Conservation (phyloP, 768 basidiomycete genomes). For the Tephrocybe sp. region DNA sequence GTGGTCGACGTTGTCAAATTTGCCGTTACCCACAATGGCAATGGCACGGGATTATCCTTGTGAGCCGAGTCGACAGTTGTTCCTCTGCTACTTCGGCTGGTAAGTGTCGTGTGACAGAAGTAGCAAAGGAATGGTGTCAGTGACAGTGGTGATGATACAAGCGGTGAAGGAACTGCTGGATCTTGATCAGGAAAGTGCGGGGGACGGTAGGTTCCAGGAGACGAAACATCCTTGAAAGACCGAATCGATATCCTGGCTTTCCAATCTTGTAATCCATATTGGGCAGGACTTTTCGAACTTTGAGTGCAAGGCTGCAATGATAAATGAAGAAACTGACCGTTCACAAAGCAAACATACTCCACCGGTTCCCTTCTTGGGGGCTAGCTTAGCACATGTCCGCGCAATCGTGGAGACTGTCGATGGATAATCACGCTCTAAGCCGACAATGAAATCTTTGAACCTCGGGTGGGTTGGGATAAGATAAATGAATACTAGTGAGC, state of each 20-base stretch:
- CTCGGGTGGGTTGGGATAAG: background rate
- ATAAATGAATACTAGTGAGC: background rate
- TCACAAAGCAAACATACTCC: constrained; percentile 63
- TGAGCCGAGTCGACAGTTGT: constrained; percentile 16
- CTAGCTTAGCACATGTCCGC: constrained; percentile 76
- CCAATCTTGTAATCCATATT: constrained; percentile 69
- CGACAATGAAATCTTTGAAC: constrained; percentile 70
- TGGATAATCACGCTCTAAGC: constrained; percentile 80
- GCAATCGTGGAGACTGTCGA: constrained; percentile 85
- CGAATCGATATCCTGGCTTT: constrained; percentile 74
- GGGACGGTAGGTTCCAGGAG: constrained; percentile 26
- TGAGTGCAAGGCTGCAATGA: background rate
- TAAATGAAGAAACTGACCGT: constrained; percentile 41
- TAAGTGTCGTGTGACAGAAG: constrained; percentile 56
- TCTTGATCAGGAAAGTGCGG: constrained; percentile 9
- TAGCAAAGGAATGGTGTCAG: constrained; percentile 51
- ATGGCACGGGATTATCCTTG: constrained; percentile 17
- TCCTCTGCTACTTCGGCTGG: constrained; percentile 50
- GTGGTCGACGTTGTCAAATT: constrained; percentile 5
- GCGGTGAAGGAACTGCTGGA: background rate
- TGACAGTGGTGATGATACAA: constrained; percentile 15
- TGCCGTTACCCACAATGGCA: constrained; percentile 38
- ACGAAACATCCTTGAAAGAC: constrained; percentile 36
- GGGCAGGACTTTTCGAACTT: constrained; percentile 50
- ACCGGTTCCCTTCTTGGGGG: constrained; percentile 56